Evolutionary conservation across 2,329 filamentous ascomycete genomes (phyloP), one percentile per base, ranked within the genome.

Genomic region (Fonsecaea multimorphosa): DNA sequence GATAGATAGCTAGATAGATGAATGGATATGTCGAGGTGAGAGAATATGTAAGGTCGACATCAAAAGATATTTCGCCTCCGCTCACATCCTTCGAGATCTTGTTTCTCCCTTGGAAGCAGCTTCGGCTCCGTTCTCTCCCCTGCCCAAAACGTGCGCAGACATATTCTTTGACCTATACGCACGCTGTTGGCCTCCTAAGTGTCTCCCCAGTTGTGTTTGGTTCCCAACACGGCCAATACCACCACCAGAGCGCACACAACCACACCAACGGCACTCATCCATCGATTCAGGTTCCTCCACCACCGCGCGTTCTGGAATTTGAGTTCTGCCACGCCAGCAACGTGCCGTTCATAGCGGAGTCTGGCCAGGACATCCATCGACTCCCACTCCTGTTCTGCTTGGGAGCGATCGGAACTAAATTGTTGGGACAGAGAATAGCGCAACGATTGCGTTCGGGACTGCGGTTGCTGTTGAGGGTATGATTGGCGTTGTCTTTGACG

Each of bases 251-350:
- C 80, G 65, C 87, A 81, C 57, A 88, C 81, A 61, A 84, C 78
- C 38, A 86, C 72, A 22, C 86, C 86, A 55, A 87, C 75, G 32
- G 83, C 78, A 67, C 82, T 84, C 85, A 89, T 87, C 76, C 84
- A 82, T 54, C 86, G 82, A 75, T 89, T 89, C 46, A 88, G 76
- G 68, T 83, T 86, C 68, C 86, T 81, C 86, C 86, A 89, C 86
- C 86, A 88, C 24, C 80, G 79, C n/a, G 86, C 86, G 75, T 86
- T 89, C 67, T 87, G 81, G 70, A 81, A 83, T 38, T 81, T 78
- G 56, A 82, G 79, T 70, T 81, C 79, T 61, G 84, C 81, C 29
- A 81, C 72, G 11, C 79, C 77, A 38, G 77, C 76, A 36, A 83
- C 73, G 57, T 81, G 77, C 46, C 67, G 67, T 56, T 72, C 71